Percentiles rank a stretch among this genome's conserved stretches.
Evolutionary conservation across 805 yeast genomes (phyloP).

Genomic region (Lipomyces mesembrius): DNA sequence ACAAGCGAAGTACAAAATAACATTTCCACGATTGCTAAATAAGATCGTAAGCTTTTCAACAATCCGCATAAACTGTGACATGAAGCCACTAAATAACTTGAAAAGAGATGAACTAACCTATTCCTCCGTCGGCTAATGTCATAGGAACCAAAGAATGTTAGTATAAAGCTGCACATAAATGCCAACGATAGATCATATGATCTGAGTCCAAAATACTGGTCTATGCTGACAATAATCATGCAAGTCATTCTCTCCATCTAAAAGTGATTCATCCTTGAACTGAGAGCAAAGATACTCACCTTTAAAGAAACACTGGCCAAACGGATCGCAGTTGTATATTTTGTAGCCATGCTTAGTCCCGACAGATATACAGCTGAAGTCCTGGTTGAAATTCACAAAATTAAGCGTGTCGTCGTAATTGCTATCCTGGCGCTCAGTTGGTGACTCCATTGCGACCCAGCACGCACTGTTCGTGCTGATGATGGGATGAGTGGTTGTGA

Average conservation of each 20-base stretch:
- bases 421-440: slow-evolving; percentile 14
- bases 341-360: slow-evolving; percentile 69
- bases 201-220: neutral
- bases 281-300: slow-evolving; percentile 35
- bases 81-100: neutral
- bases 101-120: slow-evolving; percentile 40
- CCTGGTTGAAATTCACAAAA: slow-evolving; percentile 84
- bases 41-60: neutral
- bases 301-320: slow-evolving; percentile 67
- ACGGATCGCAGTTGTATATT: slow-evolving; percentile 87
- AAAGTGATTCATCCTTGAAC: neutral
- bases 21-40: slow-evolving; percentile 71
- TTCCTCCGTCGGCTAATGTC: slow-evolving; percentile 46
- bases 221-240: neutral
- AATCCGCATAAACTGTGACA: neutral
- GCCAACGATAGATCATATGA: neutral
- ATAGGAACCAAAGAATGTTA: slow-evolving; percentile 11
- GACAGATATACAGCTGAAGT: slow-evolving; percentile 74
- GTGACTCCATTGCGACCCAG: slow-evolving; percentile 24
- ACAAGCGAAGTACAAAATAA: slow-evolving; percentile 84
- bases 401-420: slow-evolving; percentile 45
- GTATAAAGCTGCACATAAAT: slow-evolving; percentile 3
- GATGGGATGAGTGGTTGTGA: neutral
- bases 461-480: neutral
- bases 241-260: neutral